Base-by-base conservation (phyloP, 116 monocot species). In the Thalassia testudinum region DNA sequence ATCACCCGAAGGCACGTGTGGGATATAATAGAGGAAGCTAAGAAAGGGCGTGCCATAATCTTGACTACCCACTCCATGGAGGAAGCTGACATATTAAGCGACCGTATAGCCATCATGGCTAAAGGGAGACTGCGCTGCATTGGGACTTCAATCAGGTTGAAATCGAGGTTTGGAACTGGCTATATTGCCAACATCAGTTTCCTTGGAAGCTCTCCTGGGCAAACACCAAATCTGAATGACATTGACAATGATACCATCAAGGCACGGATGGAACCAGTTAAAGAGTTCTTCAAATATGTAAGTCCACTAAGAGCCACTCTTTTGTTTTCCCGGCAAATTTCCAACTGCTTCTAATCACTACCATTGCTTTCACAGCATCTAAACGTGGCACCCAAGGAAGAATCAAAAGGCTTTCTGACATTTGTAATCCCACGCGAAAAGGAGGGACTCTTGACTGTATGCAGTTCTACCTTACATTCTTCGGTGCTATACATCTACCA, bases 31-130 rank as follows among this genome's bases (percentile, higher is more conserved):
- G 91, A 92, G 64, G 75, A 82, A 62, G 86, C 79, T 25, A 92
- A 86, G 62, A 92, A 82, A 68, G 82, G 86, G 55, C 65, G 86
- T 28, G 82, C 92, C 43, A 82, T 92, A 19, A 59, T 92, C 53
- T 75, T 92, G 59, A 92, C 92, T 12, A 92, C 92, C 26, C 92
- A 92, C 54, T 92, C 92, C 20, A 86, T 92, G 92, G 92, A 92
- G 61, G 92, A 92, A 72, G 92, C 86, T 26, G 92, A 92, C 51
- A 86, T 92, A 42, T 62, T 92, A 43, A 70, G 91, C 37, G 91
- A 92, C 47, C 82, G 86, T 21, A 86, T 92, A 52, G 86, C 79
- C 16, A 92, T 92, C 52, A 92, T 92, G 92, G 92, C 92, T 1
- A 92, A 92, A 43, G 92, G 92, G 58, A 86, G 68, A 62, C 71